Evolutionary conservation across 2,329 filamentous ascomycete species (phyloP).

Genomic region (Ophiostoma ips): DNA sequence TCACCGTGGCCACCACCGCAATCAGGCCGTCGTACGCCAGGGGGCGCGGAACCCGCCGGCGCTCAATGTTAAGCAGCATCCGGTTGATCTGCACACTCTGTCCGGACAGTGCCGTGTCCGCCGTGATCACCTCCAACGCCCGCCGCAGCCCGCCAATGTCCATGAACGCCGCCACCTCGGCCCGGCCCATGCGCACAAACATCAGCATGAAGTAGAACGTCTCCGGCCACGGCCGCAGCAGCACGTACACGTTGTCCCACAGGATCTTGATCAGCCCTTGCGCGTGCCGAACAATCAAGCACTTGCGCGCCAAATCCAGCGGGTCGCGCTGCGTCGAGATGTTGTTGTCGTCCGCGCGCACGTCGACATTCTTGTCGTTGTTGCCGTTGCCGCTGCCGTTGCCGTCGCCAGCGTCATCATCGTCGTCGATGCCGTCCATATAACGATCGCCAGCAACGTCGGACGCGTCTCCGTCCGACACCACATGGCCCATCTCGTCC

Average conservation of each 20-base stretch:
- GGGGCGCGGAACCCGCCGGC: constrained; percentile 39
- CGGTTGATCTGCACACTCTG: constrained; percentile 35
- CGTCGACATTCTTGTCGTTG: constrained; percentile 9
- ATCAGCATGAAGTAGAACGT: constrained; percentile 56
- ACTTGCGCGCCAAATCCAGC: background rate
- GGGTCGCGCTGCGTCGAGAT: background rate
- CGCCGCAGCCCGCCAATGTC: constrained; percentile 45
- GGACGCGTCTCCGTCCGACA: background rate
- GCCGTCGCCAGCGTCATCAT: background rate
- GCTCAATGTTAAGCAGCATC: constrained; percentile 37
- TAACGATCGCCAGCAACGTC: background rate
- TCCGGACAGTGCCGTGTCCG: constrained; percentile 28
- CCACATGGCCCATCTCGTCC: constrained; percentile 18
- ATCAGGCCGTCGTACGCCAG: constrained; percentile 42
- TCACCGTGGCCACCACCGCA: constrained; percentile 31
- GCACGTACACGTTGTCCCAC: constrained; percentile 48
- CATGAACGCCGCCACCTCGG: constrained; percentile 45
- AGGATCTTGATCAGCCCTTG: constrained; percentile 19
- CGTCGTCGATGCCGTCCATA: background rate
- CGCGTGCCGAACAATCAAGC: constrained; percentile 20
- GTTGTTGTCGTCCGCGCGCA: background rate
- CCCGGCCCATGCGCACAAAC: constrained; percentile 48
- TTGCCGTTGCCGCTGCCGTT: constrained; percentile 18
- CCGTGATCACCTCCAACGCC: constrained; percentile 44
- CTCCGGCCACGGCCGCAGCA: constrained; percentile 59